A percentile compares a stretch with the other conserved stretches of the same genome.
phyloP scores from a whole-genome alignment of 805 yeast species.

The Candida railenensis region DNA sequence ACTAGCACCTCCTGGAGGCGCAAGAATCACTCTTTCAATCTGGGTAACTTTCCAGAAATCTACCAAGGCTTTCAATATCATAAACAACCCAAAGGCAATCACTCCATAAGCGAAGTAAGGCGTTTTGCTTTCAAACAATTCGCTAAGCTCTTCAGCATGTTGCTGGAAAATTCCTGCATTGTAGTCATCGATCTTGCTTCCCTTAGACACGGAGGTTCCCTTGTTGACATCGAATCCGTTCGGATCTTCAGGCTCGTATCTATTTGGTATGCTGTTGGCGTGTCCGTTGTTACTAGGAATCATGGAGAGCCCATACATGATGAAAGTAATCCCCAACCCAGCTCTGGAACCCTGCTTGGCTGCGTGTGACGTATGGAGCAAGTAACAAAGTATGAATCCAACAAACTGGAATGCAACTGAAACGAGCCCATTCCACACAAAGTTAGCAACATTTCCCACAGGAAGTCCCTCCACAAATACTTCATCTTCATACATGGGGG shows the following conservation, averaged over 20 bases:
- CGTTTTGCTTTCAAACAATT: slow-evolving; percentile 18
- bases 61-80: slow-evolving; percentile 63
- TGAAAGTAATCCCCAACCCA: slow-evolving; percentile 83
- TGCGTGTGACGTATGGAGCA: slow-evolving; percentile 94
- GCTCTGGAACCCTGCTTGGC: slow-evolving; percentile 93
- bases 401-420: slow-evolving; percentile 91
- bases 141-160: slow-evolving; percentile 9
- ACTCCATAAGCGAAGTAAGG: slow-evolving; percentile 63
- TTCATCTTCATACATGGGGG: slow-evolving; percentile 82
- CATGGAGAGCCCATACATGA: slow-evolving; percentile 55
- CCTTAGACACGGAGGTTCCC: slow-evolving; percentile 23
- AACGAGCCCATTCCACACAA: slow-evolving; percentile 86
- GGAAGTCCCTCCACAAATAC: slow-evolving; percentile 94
- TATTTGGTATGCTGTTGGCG: slow-evolving; percentile 31
- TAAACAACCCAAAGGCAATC: slow-evolving; percentile 65
- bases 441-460: slow-evolving; percentile 86
- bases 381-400: slow-evolving; percentile 87
- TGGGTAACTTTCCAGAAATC: slow-evolving; percentile 76
- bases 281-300: slow-evolving; percentile 41
- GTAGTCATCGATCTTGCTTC: slow-evolving; percentile 27
- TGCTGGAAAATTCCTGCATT: slow-evolving; percentile 24
- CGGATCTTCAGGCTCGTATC: slow-evolving; percentile 34
- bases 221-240: slow-evolving; percentile 30
- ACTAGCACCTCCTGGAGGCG: slow-evolving; percentile 31
- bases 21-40: slow-evolving; percentile 64